These are phyloP conservation scores for Fraxinus cuspidata DNA, from an alignment of 257 asterid genomes.

Conservation along the genomic window DNA sequence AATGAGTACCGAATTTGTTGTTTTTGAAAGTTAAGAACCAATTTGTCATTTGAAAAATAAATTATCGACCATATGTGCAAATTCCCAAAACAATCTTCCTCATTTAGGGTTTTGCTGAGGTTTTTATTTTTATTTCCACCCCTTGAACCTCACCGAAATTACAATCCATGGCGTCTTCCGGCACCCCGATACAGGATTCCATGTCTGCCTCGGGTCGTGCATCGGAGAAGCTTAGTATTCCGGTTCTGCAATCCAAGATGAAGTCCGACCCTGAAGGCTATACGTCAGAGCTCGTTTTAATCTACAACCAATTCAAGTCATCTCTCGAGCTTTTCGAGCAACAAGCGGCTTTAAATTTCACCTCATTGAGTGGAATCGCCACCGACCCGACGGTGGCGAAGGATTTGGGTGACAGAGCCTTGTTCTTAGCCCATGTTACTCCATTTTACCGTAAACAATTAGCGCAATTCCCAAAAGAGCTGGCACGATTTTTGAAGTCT, in stretches of 20 bases:
- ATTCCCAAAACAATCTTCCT: not conserved
- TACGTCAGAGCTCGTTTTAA: slow-evolving; percentile 50
- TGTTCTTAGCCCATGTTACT: slow-evolving; percentile 83
- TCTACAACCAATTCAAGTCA: slow-evolving; percentile 75
- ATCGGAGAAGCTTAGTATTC: slow-evolving; percentile 63
- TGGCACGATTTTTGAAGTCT: slow-evolving; percentile 57
- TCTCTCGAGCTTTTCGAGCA: slow-evolving; percentile 78
- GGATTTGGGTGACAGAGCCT: slow-evolving; percentile 68
- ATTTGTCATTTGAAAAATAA: no score
- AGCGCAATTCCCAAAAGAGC: slow-evolving; percentile 56
- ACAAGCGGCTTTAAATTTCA: slow-evolving; percentile 77
- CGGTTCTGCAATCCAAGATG: slow-evolving; percentile 73
- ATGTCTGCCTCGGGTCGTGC: slow-evolving; percentile 59
- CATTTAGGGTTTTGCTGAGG: slow-evolving; percentile 11
- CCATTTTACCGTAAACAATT: slow-evolving; percentile 63
- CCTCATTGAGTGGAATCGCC: slow-evolving; percentile 69
- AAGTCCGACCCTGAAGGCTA: slow-evolving; percentile 92
- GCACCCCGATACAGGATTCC: slow-evolving; percentile 35
- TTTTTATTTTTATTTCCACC: not conserved
- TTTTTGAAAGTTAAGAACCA: no score
- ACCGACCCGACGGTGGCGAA: slow-evolving; percentile 66
- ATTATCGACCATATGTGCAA: no score
- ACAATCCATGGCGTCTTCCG: slow-evolving; percentile 29
- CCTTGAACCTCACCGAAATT: not conserved
- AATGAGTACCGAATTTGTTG: no score